Percentiles rank a stretch among this genome's conserved stretches.
phyloP scores from a whole-genome alignment of 1,284 basidiomycete genomes.

The Ustilago curta region DNA sequence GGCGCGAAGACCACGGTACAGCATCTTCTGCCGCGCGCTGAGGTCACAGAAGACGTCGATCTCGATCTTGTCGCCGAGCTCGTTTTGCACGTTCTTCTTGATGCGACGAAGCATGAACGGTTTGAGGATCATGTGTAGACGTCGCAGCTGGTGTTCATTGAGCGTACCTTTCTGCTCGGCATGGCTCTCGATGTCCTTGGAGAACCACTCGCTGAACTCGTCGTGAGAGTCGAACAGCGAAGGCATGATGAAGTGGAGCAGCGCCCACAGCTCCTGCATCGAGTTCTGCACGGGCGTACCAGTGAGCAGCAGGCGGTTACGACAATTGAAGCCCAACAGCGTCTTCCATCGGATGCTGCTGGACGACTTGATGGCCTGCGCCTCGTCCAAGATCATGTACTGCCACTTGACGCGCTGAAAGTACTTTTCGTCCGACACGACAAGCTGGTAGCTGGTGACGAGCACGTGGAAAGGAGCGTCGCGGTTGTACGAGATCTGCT shows the following conservation, averaged over 20 bases:
- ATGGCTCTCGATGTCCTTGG: conserved; percentile 94
- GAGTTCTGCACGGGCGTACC: conserved; percentile 99
- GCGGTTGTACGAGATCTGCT: conserved; percentile 93
- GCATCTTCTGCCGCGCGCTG: conserved; percentile 89
- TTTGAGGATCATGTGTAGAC: conserved; percentile 98
- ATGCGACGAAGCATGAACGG: conserved; percentile 99
- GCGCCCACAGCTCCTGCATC: conserved; percentile 99
- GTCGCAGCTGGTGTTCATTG: conserved; percentile 93
- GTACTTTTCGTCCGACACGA: conserved; percentile 97
- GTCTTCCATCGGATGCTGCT: conserved; percentile 98
- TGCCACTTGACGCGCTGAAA: conserved; percentile 99
- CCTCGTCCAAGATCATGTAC: conserved; percentile 99
- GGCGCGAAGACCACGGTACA: conserved; percentile 89
- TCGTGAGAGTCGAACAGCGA: conserved; percentile 98
- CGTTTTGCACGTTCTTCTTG: conserved; percentile 98
- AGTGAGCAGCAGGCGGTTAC: conserved; percentile 93
- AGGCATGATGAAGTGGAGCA: conserved; percentile 99
- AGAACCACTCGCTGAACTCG: conserved; percentile 99
- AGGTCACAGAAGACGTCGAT: conserved; percentile 95
- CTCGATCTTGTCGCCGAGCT: conserved; percentile 99
- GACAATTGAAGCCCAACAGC: conserved; percentile 91
- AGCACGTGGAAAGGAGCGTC: conserved; percentile 97
- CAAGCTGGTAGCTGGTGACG: conserved; percentile 96
- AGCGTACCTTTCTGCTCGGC: conserved; percentile 84
- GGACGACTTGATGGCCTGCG: conserved; percentile 99